Percentiles rank a stretch among this genome's conserved stretches.
Evolutionary conservation across 352 stramenopile species (phyloP).

Genomic region (Phytophthora syringae): DNA sequence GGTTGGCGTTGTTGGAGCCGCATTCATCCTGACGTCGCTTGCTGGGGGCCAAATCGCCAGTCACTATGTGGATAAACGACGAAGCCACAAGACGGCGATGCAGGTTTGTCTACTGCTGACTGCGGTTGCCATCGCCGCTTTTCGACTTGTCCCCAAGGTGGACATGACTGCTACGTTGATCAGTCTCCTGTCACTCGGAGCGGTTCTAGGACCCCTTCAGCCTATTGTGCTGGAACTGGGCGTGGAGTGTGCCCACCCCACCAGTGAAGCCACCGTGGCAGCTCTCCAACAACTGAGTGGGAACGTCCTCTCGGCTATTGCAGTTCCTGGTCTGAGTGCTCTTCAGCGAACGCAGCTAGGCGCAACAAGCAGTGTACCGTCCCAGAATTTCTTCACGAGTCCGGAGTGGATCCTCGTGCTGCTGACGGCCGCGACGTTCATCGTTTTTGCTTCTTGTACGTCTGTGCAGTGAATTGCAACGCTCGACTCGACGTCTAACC

Average conservation of each 20-base stretch:
- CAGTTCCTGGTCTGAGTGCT: slow-evolving; percentile 55
- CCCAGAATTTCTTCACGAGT: slow-evolving; percentile 51
- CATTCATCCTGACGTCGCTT: slow-evolving; percentile 75
- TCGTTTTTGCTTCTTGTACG: slow-evolving; percentile 64
- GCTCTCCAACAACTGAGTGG: slow-evolving; percentile 79
- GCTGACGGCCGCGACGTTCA: slow-evolving; percentile 44
- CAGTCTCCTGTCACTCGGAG: slow-evolving; percentile 55
- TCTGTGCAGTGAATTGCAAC: slow-evolving; percentile 2
- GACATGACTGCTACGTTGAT: slow-evolving; percentile 30
- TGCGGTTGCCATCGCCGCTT: slow-evolving; percentile 35
- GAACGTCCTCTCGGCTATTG: slow-evolving; percentile 67
- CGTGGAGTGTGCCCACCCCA: slow-evolving; percentile 75
- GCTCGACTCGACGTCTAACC: too few species aligned
- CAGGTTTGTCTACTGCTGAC: slow-evolving; percentile 58
- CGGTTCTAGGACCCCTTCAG: slow-evolving; percentile 67
- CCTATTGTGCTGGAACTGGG: slow-evolving; percentile 67
- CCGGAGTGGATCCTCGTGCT: slow-evolving; percentile 63
- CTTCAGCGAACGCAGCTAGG: slow-evolving; percentile 46
- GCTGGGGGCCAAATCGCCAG: slow-evolving; percentile 67
- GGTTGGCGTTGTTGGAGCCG: slow-evolving; percentile 66
- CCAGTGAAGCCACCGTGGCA: slow-evolving; percentile 72
- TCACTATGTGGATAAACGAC: slow-evolving; percentile 58
- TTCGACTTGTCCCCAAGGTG: slow-evolving; percentile 51
- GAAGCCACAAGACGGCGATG: slow-evolving; percentile 58
- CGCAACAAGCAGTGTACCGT: slow-evolving; percentile 33